Evolutionary conservation across 1,284 basidiomycete genomes (phyloP).

Genomic region (Bjerkandera adusta): DNA sequence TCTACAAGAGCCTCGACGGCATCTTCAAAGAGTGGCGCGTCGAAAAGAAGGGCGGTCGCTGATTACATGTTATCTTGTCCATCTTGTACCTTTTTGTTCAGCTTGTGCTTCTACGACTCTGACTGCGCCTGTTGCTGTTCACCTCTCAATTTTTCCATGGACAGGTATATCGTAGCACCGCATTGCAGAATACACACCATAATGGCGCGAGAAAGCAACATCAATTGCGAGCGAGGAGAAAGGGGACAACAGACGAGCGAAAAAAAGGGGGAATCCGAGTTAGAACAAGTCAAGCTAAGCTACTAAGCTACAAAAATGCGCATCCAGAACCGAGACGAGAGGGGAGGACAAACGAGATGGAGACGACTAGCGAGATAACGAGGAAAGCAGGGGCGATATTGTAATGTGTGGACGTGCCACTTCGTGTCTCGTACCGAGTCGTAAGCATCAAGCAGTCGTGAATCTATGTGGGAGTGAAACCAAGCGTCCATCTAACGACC

Average conservation of each 20-base stretch:
- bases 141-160: no score
- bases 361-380: no score
- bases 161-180: no score
- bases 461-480: background rate
- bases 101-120: slow-evolving; percentile 1
- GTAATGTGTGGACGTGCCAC: no score
- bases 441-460: background rate
- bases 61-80: background rate
- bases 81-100: background rate
- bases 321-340: no score
- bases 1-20: slow-evolving; percentile 88
- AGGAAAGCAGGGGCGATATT: no score
- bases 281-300: no score
- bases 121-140: no score
- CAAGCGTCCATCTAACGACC: no score
- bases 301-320: no score
- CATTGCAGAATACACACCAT: no score
- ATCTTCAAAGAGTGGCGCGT: slow-evolving; percentile 90
- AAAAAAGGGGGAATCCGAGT: background rate
- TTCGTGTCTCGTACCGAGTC: background rate
- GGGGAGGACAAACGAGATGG: no score
- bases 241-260: background rate
- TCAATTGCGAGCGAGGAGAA: slow-evolving; percentile 1
- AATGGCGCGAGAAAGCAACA: background rate
- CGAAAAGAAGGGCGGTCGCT: slow-evolving; percentile 66